Conservation (phyloP, 805 yeast species). For the Phaffomyces opuntiae region DNA sequence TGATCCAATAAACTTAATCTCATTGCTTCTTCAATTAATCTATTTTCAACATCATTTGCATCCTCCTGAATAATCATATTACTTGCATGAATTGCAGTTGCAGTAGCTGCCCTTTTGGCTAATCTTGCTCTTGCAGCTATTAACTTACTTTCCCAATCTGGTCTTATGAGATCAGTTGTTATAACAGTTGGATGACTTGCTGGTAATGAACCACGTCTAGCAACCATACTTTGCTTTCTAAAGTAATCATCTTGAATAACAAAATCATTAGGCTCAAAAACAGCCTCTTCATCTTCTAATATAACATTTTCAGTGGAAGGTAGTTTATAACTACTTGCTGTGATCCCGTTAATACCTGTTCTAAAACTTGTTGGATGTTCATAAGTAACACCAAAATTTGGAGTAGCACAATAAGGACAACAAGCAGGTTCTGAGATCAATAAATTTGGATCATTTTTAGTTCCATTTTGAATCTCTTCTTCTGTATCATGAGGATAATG, state of each 20-base stretch:
- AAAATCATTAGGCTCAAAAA: background rate
- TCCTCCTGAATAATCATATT: conserved; percentile 51
- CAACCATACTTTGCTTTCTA: conserved; percentile 8
- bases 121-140: conserved; percentile 65
- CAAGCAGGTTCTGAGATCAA: conserved; percentile 81
- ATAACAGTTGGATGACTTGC: conserved; percentile 65
- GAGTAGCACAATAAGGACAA: conserved; percentile 91
- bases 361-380: conserved; percentile 48
- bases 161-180: conserved; percentile 77
- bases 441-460: conserved; percentile 43
- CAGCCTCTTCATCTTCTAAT: conserved; percentile 9
- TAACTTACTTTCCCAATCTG: conserved; percentile 84
- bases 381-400: conserved; percentile 79
- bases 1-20: conserved; percentile 67
- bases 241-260: conserved; percentile 13
- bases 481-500: conserved; percentile 82
- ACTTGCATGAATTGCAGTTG: conserved; percentile 88
- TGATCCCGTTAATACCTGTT: conserved; percentile 50
- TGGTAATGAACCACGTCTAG: conserved; percentile 51
- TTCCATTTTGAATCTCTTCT: conserved; percentile 24
- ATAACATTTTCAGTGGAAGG: conserved; percentile 7
- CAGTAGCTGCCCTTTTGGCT: conserved; percentile 87
- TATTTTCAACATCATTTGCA: conserved; percentile 48
- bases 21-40: conserved; percentile 82
- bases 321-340: conserved; percentile 38